Percentiles rank a stretch among this genome's conserved stretches.
phyloP scores from a whole-genome alignment of 441 rosid species.

The Brassica balearica region DNA sequence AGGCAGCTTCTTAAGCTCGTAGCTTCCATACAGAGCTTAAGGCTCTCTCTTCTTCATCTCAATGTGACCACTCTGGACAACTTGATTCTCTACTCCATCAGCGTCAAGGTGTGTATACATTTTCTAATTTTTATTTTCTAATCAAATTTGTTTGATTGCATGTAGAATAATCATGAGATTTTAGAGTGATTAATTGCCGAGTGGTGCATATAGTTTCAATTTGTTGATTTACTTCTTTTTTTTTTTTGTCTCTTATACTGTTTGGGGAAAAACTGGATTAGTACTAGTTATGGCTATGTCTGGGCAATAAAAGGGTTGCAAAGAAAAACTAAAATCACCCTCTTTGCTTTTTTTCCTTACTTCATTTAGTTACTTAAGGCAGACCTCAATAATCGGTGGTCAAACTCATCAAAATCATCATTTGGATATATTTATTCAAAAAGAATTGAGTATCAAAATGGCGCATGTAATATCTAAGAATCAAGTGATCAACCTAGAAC shows the following conservation, averaged over 20 bases:
- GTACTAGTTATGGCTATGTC: constrained; percentile 26
- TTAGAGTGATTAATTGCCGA: constrained; percentile 13
- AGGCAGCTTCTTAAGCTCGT: constrained; percentile 62
- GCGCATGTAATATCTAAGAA: constrained; percentile 17
- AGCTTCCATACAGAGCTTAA: constrained; percentile 51
- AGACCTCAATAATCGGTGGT: constrained; percentile 25
- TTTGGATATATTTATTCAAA: not conserved
- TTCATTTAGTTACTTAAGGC: constrained; percentile 15
- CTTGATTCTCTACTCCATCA: constrained; percentile 58
- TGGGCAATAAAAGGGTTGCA: constrained; percentile 17
- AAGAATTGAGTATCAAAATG: constrained; percentile 6
- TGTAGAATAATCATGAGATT: constrained; percentile 6
- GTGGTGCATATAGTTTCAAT: constrained; percentile 27
- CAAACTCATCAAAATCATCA: constrained; percentile 23
- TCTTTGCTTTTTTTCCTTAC: constrained; percentile 11
- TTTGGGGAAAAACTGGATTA: constrained; percentile 18
- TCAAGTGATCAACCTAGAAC: constrained; percentile 11
- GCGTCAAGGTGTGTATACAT: constrained; percentile 53
- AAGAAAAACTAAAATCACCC: constrained; percentile 14
- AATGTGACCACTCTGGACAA: constrained; percentile 52
- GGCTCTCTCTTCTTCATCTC: constrained; percentile 68
- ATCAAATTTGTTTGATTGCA: not conserved
- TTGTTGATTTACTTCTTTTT: constrained; percentile 17
- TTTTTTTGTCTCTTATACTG: constrained; percentile 28
- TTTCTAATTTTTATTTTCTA: constrained; percentile 5